Conservation (phyloP, 2,329 filamentous ascomycete species). For the Microsporum audouinii region DNA sequence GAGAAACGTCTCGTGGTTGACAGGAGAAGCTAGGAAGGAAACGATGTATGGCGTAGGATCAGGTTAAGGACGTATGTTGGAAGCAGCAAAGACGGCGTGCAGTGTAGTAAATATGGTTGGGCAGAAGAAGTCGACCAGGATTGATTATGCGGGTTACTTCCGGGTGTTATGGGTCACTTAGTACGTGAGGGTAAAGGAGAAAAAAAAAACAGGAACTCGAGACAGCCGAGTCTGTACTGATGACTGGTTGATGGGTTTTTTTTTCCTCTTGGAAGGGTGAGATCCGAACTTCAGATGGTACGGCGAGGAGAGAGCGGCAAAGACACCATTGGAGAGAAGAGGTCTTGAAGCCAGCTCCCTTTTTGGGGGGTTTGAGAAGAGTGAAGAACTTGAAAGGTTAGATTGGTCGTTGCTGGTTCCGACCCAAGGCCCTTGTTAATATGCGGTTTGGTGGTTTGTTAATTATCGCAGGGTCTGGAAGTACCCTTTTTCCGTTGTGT, state of each 20-base stretch:
- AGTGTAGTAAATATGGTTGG: neutral
- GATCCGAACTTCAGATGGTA: neutral
- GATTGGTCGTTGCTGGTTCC: neutral
- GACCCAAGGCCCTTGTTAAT: neutral
- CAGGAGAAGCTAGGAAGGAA: neutral
- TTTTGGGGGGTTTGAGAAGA: neutral
- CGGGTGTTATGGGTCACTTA: constrained; percentile 1
- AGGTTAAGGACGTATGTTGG: neutral
- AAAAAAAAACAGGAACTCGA: neutral
- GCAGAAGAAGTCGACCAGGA: neutral
- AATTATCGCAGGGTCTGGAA: neutral
- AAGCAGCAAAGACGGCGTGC: neutral
- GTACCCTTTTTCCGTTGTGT: neutral
- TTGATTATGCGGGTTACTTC: constrained; percentile 3
- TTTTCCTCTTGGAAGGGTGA: neutral
- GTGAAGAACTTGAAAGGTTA: neutral
- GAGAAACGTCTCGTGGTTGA: neutral
- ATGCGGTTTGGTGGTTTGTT: neutral
- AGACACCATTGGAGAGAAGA: neutral
- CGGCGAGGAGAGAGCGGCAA: neutral
- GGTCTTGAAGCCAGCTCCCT: neutral
- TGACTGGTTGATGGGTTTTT: neutral
- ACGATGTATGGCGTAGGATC: neutral
- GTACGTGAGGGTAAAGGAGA: neutral
- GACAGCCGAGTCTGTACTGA: neutral